phyloP scores from a whole-genome alignment of 495 filamentous ascomycete species.

The Aspergillus haitiensis region DNA sequence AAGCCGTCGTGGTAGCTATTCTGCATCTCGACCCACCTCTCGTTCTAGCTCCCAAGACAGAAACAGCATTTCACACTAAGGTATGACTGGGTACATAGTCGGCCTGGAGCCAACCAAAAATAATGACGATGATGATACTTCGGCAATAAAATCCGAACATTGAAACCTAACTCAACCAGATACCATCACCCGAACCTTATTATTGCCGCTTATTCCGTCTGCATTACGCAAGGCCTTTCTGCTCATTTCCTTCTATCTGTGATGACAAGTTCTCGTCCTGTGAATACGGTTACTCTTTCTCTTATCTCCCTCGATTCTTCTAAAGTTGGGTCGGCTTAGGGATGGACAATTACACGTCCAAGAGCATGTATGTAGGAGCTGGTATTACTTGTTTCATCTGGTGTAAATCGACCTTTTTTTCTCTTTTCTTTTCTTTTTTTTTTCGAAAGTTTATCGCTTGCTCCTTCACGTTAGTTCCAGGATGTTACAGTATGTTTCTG shows the following conservation, averaged over 20 bases:
- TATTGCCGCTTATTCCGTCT: neutral
- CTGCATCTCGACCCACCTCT: slow-evolving; percentile 38
- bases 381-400: neutral
- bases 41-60: slow-evolving; percentile 37
- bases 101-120: slow-evolving; percentile 1
- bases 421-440: neutral
- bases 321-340: neutral
- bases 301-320: neutral
- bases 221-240: neutral
- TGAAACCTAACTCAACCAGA: slow-evolving; percentile 2
- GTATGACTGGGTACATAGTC: neutral
- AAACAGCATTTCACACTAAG: slow-evolving; percentile 33
- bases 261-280: neutral
- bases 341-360: too few species aligned
- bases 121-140: slow-evolving; percentile 15
- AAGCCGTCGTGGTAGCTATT: slow-evolving; percentile 39
- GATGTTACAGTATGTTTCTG: neutral
- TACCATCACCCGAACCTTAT: neutral
- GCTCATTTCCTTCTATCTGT: slow-evolving; percentile 1
- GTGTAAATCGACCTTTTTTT: neutral
- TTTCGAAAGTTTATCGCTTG: neutral
- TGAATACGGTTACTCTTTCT: neutral
- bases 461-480: neutral
- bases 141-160: slow-evolving; percentile 12
- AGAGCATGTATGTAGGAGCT: neutral